Base-by-base conservation (phyloP, 1,284 basidiomycete genomes). In the Tylopilus sp. region DNA sequence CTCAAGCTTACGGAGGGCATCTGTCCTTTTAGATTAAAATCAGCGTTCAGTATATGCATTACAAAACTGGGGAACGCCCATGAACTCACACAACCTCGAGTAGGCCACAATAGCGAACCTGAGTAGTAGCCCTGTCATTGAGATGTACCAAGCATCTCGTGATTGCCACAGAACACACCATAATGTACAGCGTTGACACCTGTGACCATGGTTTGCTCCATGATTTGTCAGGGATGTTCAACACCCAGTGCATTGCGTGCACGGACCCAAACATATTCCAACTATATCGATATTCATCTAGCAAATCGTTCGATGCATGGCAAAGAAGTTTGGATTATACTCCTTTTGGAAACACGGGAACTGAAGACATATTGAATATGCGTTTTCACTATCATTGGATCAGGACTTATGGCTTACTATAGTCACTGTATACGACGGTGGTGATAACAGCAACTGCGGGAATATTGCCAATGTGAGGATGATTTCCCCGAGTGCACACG, bases 241-340 rank as follows among this genome's bases (percentile, higher is more conserved):
- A 29, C 29, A 29, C 29, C 22, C 19, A 47, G 22, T 22, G 44
- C 22, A 47, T n/a, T 7, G 29, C 16, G 24, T 57, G 3, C 10
- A 24, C 26, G n/a, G 6, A 47, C 56, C 56, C 56, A 57, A 57
- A 57, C 15, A 19, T 47, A 57, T 47, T 57, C 41, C 13, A 57
- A 18, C 56, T 57, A 10, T 3, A 18, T 47, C 6, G 22, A 47
- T 47, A 24, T 44, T 15, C 19, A 32, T 29, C 22, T 22, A 3
- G 19, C 13, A 22, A 32, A n/a, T 9, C 12, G 12, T 22, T 19
- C 29, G 19, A 22, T 32, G 26, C 5, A 47, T 16, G 56, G 10
- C 44, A n/a, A 47, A 8, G 19, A n/a, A 18, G 19, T 18, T 41
- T 44, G 36, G 38, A 26, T 22, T n/a, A 7, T 12, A 57, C 56